Conservation (phyloP, 768 basidiomycete species). For the Sarcomyxa edulis region DNA sequence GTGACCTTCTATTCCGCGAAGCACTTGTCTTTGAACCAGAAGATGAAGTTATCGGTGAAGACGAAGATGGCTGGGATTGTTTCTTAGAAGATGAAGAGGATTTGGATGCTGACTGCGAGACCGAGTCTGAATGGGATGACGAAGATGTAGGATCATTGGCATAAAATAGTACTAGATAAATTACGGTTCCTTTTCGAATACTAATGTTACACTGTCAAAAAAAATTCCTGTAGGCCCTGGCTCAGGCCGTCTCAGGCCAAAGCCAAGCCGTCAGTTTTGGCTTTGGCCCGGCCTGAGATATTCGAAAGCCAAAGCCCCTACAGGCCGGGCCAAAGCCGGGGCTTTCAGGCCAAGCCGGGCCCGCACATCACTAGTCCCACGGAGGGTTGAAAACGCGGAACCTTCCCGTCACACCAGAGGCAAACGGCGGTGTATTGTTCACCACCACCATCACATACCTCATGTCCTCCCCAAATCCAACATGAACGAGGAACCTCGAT, state of each 20-base stretch:
- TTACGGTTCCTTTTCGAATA: not conserved
- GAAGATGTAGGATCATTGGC: too few relatives aligned
- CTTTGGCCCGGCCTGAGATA: conserved; percentile 12
- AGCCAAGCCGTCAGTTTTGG: conserved; percentile 9
- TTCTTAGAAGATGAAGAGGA: conserved; percentile 4
- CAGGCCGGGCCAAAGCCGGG: too few relatives aligned
- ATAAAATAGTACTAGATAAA: not conserved
- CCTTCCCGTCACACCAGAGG: too few relatives aligned
- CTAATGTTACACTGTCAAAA: not conserved
- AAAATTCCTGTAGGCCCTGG: conserved; percentile 7
- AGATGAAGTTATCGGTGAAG: conserved; percentile 6
- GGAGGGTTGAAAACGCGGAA: too few relatives aligned
- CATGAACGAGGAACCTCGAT: too few relatives aligned
- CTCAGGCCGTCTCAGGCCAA: conserved; percentile 5
- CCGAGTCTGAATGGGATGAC: too few relatives aligned
- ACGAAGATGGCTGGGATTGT: conserved; percentile 7
- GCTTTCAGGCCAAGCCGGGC: too few relatives aligned
- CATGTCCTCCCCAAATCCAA: too few relatives aligned
- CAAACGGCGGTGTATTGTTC: too few relatives aligned
- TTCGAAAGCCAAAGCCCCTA: too few relatives aligned
- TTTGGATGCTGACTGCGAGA: not conserved
- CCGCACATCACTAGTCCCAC: too few relatives aligned
- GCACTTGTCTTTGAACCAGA: conserved; percentile 5
- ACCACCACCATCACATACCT: too few relatives aligned
- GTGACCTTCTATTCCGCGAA: conserved; percentile 20